These are phyloP conservation scores for Mycena filopes DNA, from an alignment of 768 basidiomycete genomes.

Conservation along the genomic window DNA sequence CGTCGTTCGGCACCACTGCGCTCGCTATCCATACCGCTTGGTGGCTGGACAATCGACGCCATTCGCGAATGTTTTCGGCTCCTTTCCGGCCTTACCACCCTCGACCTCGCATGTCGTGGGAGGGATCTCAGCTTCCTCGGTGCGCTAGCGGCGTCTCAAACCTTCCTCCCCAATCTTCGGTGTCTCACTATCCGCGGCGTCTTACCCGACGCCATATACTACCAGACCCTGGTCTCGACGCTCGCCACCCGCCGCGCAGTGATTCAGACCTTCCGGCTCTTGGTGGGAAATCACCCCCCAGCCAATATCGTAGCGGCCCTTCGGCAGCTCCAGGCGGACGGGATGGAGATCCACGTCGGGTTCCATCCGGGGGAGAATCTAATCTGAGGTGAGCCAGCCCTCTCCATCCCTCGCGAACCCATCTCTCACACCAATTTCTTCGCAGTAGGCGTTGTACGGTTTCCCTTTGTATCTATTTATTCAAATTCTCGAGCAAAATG, in stretches of 20 bases:
- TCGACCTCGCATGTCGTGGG: not conserved
- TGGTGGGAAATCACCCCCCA: not conserved
- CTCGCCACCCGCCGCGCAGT: not conserved
- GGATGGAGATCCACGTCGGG: conserved; percentile 12
- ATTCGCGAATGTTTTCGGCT: not conserved
- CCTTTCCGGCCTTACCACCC: not conserved
- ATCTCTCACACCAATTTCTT: too few species aligned
- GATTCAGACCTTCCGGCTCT: conserved; percentile 2
- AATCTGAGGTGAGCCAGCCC: too few species aligned
- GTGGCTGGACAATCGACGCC: not conserved
- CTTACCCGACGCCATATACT: not conserved
- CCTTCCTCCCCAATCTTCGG: conserved; percentile 15
- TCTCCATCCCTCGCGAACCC: too few species aligned
- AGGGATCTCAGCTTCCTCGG: not conserved
- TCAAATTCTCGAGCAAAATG: conserved; percentile 9
- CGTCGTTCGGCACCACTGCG: not conserved
- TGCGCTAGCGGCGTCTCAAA: not conserved
- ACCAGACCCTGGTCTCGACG: not conserved
- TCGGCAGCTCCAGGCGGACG: not conserved
- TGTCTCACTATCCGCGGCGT: not conserved
- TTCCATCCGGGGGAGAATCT: too few species aligned
- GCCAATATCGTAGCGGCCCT: not conserved
- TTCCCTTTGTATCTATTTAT: too few species aligned
- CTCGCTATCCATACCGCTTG: not conserved
- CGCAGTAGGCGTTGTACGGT: too few species aligned